phyloP scores from a whole-genome alignment of 352 stramenopile genomes.

The Globisporangium echinulatum region DNA sequence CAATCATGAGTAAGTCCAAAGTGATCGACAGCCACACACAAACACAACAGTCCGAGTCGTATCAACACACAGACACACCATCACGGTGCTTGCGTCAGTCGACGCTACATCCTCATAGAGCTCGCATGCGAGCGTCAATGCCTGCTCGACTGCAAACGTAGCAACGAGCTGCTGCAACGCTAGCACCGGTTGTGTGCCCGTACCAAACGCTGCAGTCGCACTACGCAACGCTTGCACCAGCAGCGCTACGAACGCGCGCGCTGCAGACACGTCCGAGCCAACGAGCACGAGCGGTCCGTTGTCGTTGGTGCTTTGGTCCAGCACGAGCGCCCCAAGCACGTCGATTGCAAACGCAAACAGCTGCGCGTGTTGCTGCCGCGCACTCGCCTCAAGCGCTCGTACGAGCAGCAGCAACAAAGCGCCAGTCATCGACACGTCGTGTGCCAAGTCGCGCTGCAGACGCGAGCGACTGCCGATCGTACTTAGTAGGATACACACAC shows the following conservation, averaged over 20 bases:
- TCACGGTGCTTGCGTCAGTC: neutral
- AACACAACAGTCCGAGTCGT: neutral
- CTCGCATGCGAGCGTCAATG: neutral
- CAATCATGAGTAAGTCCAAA: neutral
- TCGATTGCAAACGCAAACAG: neutral
- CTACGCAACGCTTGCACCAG: constrained; percentile 14
- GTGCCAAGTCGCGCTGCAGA: constrained; percentile 2
- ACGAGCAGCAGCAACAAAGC: constrained; percentile 5
- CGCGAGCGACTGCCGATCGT: constrained; percentile 3
- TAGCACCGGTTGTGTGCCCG: neutral
- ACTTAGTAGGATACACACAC: constrained; percentile 33
- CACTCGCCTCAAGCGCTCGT: neutral
- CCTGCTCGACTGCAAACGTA: constrained; percentile 23
- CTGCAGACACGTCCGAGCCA: neutral
- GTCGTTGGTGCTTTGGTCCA: neutral
- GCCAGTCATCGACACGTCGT: constrained; percentile 13
- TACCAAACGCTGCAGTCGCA: neutral
- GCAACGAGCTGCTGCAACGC: constrained; percentile 24
- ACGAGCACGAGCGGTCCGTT: neutral
- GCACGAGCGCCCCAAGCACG: neutral
- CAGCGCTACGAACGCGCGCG: constrained; percentile 19
- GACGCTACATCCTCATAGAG: neutral
- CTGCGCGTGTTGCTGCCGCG: neutral
- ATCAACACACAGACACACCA: constrained; percentile 1
- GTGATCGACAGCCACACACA: neutral